Evolutionary conservation across 2,329 filamentous ascomycete genomes (phyloP).

Genomic region (Lachnellula hyalina): DNA sequence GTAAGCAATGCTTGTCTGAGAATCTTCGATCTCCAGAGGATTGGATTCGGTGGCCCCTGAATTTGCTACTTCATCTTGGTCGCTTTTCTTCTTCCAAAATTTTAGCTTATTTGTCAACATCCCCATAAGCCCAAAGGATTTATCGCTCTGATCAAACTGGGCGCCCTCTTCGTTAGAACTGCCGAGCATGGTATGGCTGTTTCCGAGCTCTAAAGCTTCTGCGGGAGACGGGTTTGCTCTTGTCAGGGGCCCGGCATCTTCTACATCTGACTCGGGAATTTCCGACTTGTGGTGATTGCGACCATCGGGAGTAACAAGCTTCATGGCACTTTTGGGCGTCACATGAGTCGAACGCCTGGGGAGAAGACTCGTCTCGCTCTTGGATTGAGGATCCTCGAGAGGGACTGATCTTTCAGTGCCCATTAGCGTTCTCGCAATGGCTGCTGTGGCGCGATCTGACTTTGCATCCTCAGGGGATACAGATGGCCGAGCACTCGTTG

Average conservation of each 20-base stretch:
- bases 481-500: conserved; percentile 2
- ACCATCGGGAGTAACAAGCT: conserved; percentile 1
- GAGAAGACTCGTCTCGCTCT: not conserved
- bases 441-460: not conserved
- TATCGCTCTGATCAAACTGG: not conserved
- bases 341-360: not conserved
- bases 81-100: not conserved
- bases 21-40: conserved; percentile 7
- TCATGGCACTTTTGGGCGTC: not conserved
- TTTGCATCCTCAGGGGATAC: not conserved
- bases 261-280: not conserved
- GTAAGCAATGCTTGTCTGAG: not conserved
- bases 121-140: not conserved
- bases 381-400: not conserved
- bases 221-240: not conserved
- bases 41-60: not conserved
- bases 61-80: not conserved
- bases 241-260: not conserved
- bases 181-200: not conserved
- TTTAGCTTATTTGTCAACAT: not conserved
- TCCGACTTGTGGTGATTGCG: not conserved
- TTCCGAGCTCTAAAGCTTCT: not conserved
- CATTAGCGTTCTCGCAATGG: too few relatives aligned
- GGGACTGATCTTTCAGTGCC: not conserved
- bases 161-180: not conserved